Evolutionary conservation across 2,329 filamentous ascomycete genomes (phyloP).

Genomic region (Neonectria magnoliae): DNA sequence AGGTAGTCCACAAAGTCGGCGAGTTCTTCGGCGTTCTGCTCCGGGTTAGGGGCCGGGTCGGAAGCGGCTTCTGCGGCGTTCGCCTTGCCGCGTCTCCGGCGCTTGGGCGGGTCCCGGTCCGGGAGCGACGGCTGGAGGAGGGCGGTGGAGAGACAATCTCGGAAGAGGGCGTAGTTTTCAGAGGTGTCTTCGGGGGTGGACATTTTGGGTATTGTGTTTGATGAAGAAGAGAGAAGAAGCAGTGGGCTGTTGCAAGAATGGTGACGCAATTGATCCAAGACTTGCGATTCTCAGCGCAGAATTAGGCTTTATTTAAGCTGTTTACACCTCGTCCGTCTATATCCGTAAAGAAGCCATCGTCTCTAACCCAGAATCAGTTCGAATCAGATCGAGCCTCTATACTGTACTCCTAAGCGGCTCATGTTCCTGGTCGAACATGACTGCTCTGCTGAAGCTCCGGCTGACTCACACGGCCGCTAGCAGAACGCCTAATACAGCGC

Average conservation of each 20-base stretch:
- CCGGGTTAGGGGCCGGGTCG: conserved; percentile 28
- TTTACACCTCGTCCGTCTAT: neutral
- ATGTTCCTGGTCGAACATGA: neutral
- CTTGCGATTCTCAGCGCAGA: neutral
- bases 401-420: conserved; percentile 15
- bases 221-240: neutral
- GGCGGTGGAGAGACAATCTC: conserved; percentile 77
- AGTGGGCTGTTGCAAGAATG: neutral
- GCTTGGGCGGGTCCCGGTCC: conserved; percentile 54
- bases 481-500: neutral
- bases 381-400: conserved; percentile 23
- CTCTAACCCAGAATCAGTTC: conserved; percentile 19
- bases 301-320: neutral
- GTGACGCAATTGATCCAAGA: conserved; percentile 35
- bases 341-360: neutral
- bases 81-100: conserved; percentile 50
- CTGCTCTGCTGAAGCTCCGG: neutral
- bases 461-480: conserved; percentile 37
- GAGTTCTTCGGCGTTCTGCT: conserved; percentile 69
- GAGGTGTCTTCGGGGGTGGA: conserved; percentile 33
- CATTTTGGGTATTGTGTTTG: conserved; percentile 27
- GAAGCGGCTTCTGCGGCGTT: conserved; percentile 21
- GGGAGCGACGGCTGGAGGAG: conserved; percentile 70
- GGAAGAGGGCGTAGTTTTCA: conserved; percentile 67
- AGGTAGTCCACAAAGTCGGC: conserved; percentile 87